Evolutionary conservation across 305 asterid species (phyloP).

Genomic region (Stenogyne calaminthoides): DNA sequence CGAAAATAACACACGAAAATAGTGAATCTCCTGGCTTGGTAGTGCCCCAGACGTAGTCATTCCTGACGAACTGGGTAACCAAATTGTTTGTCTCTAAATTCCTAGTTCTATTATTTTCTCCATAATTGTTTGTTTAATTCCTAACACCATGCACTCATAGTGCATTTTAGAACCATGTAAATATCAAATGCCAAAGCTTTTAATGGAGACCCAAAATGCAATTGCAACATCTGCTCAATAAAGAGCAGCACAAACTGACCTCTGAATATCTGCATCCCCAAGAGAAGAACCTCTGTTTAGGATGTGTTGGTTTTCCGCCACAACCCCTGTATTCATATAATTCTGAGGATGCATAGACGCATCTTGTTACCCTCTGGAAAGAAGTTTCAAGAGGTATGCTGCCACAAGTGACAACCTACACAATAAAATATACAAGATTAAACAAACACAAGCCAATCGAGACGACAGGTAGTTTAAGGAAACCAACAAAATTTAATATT

Average conservation of each 20-base stretch:
- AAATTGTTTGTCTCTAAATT: too few species aligned
- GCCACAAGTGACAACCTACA: constrained; percentile 83
- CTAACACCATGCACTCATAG: too few species aligned
- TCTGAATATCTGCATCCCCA: constrained; percentile 82
- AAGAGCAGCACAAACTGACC: constrained; percentile 45
- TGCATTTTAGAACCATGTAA: too few species aligned
- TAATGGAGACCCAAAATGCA: neutral
- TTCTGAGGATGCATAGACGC: constrained; percentile 71
- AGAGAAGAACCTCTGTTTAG: constrained; percentile 63
- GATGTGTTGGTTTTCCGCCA: constrained; percentile 60
- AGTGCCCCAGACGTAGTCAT: too few species aligned
- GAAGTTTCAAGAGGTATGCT: constrained; percentile 79
- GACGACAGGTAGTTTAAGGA: too few species aligned
- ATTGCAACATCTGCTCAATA: constrained; percentile 1
- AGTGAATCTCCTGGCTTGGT: too few species aligned
- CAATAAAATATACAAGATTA: constrained; percentile 10
- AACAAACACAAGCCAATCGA: too few species aligned
- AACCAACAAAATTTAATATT: too few species aligned
- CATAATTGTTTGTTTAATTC: too few species aligned
- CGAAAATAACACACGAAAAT: too few species aligned
- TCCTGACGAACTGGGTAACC: too few species aligned
- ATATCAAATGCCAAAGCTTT: neutral
- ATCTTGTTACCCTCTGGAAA: constrained; percentile 67
- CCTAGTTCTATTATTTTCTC: too few species aligned
- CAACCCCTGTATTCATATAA: constrained; percentile 69